Conservation (phyloP, 2,329 filamentous ascomycete genomes). For the Venturiaceae sp. region DNA sequence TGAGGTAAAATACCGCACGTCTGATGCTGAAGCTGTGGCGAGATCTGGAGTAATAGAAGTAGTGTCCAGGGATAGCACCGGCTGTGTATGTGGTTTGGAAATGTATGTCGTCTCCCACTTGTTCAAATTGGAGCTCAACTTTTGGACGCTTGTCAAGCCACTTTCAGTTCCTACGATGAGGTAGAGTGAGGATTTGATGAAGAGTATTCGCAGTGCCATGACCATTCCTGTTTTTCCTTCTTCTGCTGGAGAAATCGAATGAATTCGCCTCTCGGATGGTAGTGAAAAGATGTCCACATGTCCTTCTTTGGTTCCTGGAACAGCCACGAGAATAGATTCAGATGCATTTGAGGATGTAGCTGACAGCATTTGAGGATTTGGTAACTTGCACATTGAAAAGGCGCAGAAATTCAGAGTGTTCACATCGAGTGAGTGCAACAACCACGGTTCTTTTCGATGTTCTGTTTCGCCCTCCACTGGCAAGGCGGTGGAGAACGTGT, state of each 20-base stretch:
- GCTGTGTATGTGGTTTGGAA: constrained; percentile 63
- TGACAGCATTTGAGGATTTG: neutral
- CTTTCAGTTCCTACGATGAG: constrained; percentile 78
- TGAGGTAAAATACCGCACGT: constrained; percentile 61
- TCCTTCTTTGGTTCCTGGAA: constrained; percentile 48
- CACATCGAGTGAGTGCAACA: constrained; percentile 74
- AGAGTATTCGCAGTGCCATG: constrained; percentile 63
- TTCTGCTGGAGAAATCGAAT: constrained; percentile 41
- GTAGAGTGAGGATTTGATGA: constrained; percentile 37
- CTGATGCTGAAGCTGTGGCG: constrained; percentile 12
- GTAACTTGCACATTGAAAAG: constrained; percentile 51
- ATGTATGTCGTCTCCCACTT: constrained; percentile 51
- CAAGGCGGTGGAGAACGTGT: constrained; percentile 53
- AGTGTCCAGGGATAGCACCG: constrained; percentile 56
- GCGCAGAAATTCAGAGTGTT: constrained; percentile 95
- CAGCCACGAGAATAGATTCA: constrained; percentile 55
- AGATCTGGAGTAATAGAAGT: constrained; percentile 15
- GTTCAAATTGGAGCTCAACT: constrained; percentile 21
- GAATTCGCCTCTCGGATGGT: constrained; percentile 61
- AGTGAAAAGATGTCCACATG: constrained; percentile 75
- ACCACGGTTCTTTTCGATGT: constrained; percentile 60
- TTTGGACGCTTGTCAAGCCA: constrained; percentile 61
- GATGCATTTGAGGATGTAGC: constrained; percentile 7
- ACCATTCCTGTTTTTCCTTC: constrained; percentile 61
- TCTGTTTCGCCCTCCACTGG: constrained; percentile 54